phyloP scores from a whole-genome alignment of 2,329 filamentous ascomycete species.

The Chaetomium sp. region DNA sequence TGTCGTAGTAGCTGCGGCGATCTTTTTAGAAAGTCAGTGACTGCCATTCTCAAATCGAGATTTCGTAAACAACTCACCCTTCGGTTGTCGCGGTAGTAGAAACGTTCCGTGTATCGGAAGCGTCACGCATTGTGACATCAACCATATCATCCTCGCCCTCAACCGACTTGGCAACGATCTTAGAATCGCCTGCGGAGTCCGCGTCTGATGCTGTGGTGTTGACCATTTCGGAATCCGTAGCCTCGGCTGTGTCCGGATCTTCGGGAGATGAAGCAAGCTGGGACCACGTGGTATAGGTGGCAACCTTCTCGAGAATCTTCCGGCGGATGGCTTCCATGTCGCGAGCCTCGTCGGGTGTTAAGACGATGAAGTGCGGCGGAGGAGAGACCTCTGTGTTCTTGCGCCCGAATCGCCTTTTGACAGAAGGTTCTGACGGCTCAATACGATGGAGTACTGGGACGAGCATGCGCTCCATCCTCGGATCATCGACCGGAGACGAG shows the following conservation, averaged over 20 bases:
- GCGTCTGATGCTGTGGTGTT: constrained; percentile 60
- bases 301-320: constrained; percentile 76
- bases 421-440: constrained; percentile 37
- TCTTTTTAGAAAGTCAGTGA: constrained; percentile 18
- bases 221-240: constrained; percentile 68
- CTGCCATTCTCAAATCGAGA: neutral
- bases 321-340: constrained; percentile 71
- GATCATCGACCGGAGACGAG: constrained; percentile 54
- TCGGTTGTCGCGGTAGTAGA: constrained; percentile 30
- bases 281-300: constrained; percentile 72
- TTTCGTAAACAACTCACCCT: constrained; percentile 35
- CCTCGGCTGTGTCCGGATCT: constrained; percentile 52
- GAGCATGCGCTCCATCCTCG: constrained; percentile 66
- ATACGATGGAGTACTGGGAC: constrained; percentile 70
- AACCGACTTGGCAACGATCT: constrained; percentile 75
- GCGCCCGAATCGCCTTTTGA: constrained; percentile 19
- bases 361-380: constrained; percentile 70
- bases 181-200: constrained; percentile 68
- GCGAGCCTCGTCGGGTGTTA: constrained; percentile 71
- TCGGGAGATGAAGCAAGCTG: constrained; percentile 60
- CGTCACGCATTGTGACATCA: constrained; percentile 82
- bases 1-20: constrained; percentile 44
- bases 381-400: constrained; percentile 33
- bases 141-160: constrained; percentile 90
- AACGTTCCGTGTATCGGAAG: constrained; percentile 43